Evolutionary conservation across 768 basidiomycete species (phyloP).

Genomic region (Mycena rebaudengoi): DNA sequence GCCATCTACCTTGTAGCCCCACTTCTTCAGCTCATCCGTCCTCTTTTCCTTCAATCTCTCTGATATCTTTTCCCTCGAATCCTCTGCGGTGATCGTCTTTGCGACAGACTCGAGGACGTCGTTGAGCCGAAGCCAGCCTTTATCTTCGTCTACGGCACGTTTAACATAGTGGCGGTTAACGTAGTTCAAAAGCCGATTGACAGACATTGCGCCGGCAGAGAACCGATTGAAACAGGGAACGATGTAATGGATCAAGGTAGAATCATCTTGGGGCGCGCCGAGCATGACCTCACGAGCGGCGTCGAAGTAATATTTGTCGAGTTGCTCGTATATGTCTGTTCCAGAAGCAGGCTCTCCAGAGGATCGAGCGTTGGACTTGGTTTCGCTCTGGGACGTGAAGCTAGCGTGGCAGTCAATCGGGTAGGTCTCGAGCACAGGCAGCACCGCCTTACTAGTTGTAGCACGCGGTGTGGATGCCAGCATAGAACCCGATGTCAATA

Average conservation of each 20-base stretch:
- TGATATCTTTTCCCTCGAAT: conserved; percentile 68
- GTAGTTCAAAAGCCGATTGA: conserved; percentile 79
- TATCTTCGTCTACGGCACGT: conserved; percentile 80
- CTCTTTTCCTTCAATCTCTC: conserved; percentile 66
- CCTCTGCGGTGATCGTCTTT: conserved; percentile 56
- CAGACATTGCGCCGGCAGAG: conserved; percentile 69
- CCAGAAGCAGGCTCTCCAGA: conserved; percentile 53
- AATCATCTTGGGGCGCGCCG: conserved; percentile 72
- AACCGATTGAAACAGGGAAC: conserved; percentile 77
- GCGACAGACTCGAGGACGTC: conserved; percentile 72
- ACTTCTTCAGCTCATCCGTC: conserved; percentile 70
- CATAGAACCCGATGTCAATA: conserved; percentile 76
- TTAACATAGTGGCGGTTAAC: conserved; percentile 73
- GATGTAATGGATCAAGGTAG: conserved; percentile 73
- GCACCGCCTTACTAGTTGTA: conserved; percentile 73
- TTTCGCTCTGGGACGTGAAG: conserved; percentile 67
- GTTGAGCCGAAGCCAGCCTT: conserved; percentile 75
- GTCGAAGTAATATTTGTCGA: conserved; percentile 76
- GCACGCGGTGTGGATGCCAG: conserved; percentile 82
- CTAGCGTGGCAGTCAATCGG: conserved; percentile 37
- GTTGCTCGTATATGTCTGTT: conserved; percentile 75
- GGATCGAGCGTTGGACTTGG: conserved; percentile 40
- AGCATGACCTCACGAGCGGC: conserved; percentile 68
- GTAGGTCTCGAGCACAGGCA: conserved; percentile 16
- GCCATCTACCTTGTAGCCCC: conserved; percentile 70